Base-by-base conservation (phyloP, 73 alveolate species). In the Paramecium sexaurelia region DNA sequence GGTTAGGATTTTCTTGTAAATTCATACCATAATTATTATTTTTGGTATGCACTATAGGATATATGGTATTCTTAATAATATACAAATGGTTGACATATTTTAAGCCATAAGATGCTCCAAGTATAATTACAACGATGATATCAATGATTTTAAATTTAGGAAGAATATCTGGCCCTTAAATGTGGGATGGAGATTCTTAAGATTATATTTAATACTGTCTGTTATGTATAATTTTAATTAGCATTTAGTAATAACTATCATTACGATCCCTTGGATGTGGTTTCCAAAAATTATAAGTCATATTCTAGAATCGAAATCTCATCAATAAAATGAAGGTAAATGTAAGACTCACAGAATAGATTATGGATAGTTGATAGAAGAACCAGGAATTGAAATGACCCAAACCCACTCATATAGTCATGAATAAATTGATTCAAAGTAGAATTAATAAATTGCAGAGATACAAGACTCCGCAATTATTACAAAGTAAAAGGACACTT, bases 11-110 rank as follows among this genome's bases (percentile, higher is more conserved):
- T 75, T 73, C 55, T 45, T 95, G 92, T 89, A 99, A 96, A 93
- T 96, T 97, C 92, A 75, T 98, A 5, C 99, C 99, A 37, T 94
- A 98, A 93, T 92, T 98, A 22, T 41, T 96, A 27, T 91, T 98
- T 91, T 87, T 98, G 93, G 15, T 93, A 32, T 47, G 94, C 32
- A 94, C 96, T 51, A 95, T 98, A 45, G 99, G 99, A n/a, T 97
- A 95, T 91, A 96, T 97, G 99, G 98, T 92, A 55, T 93, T 96
- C 36, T 85, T 97, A 88, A 98, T 98, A 66, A 91, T 98, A 67
- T 86, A 92, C 26, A 98, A 98, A 93, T 98, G 99, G 99, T 86
- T 94, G 35, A 95, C 96, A 13, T 97, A 85, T 8, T 96, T 73
- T 90, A 75, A 84, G 19, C 61, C 71, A 10, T 85, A 61, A 9